Percentiles rank a stretch among this genome's conserved stretches.
phyloP scores from a whole-genome alignment of 2,329 filamentous ascomycete genomes.

The Samsoniella hepiali region DNA sequence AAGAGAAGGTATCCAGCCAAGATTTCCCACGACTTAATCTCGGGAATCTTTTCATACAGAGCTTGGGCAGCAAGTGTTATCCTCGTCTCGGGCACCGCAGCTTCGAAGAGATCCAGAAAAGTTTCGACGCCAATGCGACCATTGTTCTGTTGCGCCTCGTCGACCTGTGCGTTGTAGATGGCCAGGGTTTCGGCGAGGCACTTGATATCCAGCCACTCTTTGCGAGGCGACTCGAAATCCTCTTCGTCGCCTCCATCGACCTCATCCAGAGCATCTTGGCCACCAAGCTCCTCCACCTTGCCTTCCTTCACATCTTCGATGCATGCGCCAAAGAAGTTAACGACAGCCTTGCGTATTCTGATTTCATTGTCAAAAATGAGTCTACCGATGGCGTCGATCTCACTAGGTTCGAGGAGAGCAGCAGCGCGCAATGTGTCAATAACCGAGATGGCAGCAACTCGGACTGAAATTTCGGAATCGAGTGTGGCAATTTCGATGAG shows the following conservation, averaged over 20 bases:
- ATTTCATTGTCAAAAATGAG: constrained; percentile 86
- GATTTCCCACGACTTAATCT: constrained; percentile 82
- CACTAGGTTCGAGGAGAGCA: constrained; percentile 83
- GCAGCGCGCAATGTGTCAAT: constrained; percentile 78
- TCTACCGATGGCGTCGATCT: constrained; percentile 83
- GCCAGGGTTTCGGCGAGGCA: constrained; percentile 80
- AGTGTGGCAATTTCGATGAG: constrained; percentile 89
- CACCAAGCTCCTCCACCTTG: constrained; percentile 80
- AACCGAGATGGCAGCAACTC: constrained; percentile 75
- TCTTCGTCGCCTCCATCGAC: constrained; percentile 70
- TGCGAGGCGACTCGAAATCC: constrained; percentile 70
- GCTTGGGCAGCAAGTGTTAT: constrained; percentile 83
- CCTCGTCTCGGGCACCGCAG: constrained; percentile 69
- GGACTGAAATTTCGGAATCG: constrained; percentile 77
- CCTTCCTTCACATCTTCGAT: constrained; percentile 77
- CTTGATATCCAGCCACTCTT: constrained; percentile 89
- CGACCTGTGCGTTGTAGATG: constrained; percentile 71
- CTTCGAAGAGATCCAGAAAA: constrained; percentile 56
- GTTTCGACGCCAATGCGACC: constrained; percentile 46
- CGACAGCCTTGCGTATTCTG: constrained; percentile 81
- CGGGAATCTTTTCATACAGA: constrained; percentile 76
- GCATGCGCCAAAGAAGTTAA: constrained; percentile 85
- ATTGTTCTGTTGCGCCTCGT: constrained; percentile 50
- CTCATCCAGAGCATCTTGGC: constrained; percentile 73
- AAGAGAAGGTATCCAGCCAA: constrained; percentile 87